Percentiles rank a stretch among this genome's conserved stretches.
Evolutionary conservation across 1,139 yeast species (phyloP).

Genomic region (Pichia sp.): DNA sequence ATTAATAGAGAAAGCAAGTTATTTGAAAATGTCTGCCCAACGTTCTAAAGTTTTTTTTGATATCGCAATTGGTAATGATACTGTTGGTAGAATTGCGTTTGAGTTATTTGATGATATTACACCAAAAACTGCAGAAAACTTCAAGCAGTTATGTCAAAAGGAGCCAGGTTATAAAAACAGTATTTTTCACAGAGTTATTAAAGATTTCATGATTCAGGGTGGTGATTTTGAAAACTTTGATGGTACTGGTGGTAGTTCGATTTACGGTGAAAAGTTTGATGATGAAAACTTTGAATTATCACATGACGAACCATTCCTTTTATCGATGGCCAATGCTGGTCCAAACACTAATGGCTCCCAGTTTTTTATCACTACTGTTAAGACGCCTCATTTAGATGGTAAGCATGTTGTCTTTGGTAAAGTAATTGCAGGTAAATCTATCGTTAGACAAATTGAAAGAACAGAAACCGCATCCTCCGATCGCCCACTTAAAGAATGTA

Average conservation of each 20-base stretch:
- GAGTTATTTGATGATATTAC: conserved; percentile 74
- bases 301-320: conserved; percentile 79
- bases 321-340: conserved; percentile 96
- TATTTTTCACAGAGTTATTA: conserved; percentile 86
- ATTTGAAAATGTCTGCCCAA: conserved; percentile 9
- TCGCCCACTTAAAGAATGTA: conserved; percentile 58
- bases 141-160: conserved; percentile 85
- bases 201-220: conserved; percentile 90
- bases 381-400: conserved; percentile 72
- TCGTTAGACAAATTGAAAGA: conserved; percentile 73
- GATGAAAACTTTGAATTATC: conserved; percentile 77
- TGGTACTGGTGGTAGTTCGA: conserved; percentile 94
- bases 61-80: conserved; percentile 56
- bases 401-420: conserved; percentile 96
- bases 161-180: conserved; percentile 85
- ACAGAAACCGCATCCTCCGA: conserved; percentile 57
- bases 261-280: conserved; percentile 91
- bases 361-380: conserved; percentile 75
- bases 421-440: conserved; percentile 73
- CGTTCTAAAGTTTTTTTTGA: conserved; percentile 63
- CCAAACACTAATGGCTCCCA: conserved; percentile 95
- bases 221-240: conserved; percentile 89
- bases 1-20: no score
- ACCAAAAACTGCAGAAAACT: conserved; percentile 91
- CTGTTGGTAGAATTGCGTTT: conserved; percentile 68